Percentiles rank a stretch among this genome's conserved stretches.
phyloP scores from a whole-genome alignment of 441 rosid species.

The Brassica balearica region DNA sequence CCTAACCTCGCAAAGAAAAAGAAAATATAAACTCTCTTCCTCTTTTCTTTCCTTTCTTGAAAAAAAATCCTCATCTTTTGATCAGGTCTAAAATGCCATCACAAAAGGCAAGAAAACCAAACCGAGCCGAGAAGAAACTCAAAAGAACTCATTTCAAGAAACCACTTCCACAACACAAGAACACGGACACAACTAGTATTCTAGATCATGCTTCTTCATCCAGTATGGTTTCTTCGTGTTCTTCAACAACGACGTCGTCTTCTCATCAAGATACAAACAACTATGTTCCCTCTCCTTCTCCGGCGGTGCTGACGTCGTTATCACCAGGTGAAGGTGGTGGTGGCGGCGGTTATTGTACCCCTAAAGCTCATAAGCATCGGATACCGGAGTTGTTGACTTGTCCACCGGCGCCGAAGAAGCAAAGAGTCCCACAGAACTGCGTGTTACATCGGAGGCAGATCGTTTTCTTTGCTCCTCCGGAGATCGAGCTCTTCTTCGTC shows the following conservation, averaged over 20 bases:
- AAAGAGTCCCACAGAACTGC: conserved; percentile 54
- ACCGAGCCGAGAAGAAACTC: conserved; percentile 19
- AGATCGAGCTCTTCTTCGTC: conserved; percentile 86
- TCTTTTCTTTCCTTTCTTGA: background rate
- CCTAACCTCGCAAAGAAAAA: conserved; percentile 8
- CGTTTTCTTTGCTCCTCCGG: conserved; percentile 86
- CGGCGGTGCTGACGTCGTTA: conserved; percentile 7
- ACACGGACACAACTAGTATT: conserved; percentile 1
- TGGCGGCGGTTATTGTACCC: conserved; percentile 61
- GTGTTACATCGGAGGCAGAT: conserved; percentile 63
- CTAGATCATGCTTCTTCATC: conserved; percentile 29
- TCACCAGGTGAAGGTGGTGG: conserved; percentile 36
- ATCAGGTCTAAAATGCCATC: conserved; percentile 42
- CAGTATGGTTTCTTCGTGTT: conserved; percentile 35
- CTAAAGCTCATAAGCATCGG: conserved; percentile 65
- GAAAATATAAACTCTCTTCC: background rate
- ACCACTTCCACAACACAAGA: conserved; percentile 36
- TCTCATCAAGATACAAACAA: conserved; percentile 19
- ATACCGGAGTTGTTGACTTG: conserved; percentile 80
- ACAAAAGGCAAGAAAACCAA: conserved; percentile 40
- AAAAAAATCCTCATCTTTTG: conserved; percentile 15
- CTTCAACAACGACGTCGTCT: conserved; percentile 34
- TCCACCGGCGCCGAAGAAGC: conserved; percentile 93
- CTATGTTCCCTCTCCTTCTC: conserved; percentile 31
- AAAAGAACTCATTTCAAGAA: conserved; percentile 41